Percentiles rank a stretch among this genome's conserved stretches.
Evolutionary conservation across 1,139 yeast genomes (phyloP).

Genomic region (Eremothecium sinecaudum): DNA sequence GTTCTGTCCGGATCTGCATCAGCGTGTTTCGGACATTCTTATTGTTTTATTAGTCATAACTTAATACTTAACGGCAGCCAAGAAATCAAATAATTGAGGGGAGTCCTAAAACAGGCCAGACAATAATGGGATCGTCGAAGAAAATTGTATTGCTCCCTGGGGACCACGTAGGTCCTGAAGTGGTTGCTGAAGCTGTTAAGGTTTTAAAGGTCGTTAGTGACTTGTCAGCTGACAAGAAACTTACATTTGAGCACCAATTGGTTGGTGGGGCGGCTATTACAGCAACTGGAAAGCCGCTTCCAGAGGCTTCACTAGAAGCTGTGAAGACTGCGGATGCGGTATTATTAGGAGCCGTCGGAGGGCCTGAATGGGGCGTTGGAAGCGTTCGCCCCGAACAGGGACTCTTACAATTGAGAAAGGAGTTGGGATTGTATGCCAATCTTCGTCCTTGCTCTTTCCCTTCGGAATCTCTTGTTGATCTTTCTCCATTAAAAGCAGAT

Average conservation of each 20-base stretch:
- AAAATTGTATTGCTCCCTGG: constrained; percentile 86
- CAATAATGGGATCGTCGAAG: constrained; percentile 31
- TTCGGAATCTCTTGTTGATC: constrained; percentile 71
- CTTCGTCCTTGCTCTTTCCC: constrained; percentile 94
- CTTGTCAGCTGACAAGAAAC: constrained; percentile 53
- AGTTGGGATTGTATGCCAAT: constrained; percentile 86
- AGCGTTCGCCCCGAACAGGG: constrained; percentile 96
- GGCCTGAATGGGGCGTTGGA: constrained; percentile 95
- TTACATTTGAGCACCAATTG: constrained; percentile 70
- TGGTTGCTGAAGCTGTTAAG: constrained; percentile 82
- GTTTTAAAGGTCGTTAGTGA: constrained; percentile 71
- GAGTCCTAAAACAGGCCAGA: no score
- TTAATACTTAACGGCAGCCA: no score
- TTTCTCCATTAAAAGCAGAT: constrained; percentile 80
- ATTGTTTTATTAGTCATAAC: no score
- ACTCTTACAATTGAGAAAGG: constrained; percentile 84
- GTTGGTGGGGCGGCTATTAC: constrained; percentile 99
- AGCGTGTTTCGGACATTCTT: no score
- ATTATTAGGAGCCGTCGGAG: constrained; percentile 94
- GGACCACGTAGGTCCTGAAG: constrained; percentile 93
- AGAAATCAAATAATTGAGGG: no score
- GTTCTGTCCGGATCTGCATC: no score
- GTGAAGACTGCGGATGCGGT: constrained; percentile 89
- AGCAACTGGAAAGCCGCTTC: constrained; percentile 86
- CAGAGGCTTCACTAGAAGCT: constrained; percentile 80